Evolutionary conservation across 2,329 filamentous ascomycete genomes (phyloP), one percentile per base, ranked within the genome.

Genomic region (Magnaporthiopsis poae): DNA sequence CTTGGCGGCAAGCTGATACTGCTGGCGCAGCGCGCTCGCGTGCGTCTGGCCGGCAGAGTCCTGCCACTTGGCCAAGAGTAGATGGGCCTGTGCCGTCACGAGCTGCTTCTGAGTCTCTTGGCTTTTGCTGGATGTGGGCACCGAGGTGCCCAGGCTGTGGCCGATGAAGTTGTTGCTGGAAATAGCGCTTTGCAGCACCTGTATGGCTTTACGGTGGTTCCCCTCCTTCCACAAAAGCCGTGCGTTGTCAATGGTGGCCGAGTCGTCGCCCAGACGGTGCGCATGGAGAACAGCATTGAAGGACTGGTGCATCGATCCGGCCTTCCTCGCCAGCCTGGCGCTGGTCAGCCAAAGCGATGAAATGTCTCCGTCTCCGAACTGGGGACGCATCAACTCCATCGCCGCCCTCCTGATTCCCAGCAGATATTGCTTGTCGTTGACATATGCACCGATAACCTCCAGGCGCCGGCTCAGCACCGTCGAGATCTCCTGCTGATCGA

Each of bases 1-100:
- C 73, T 85, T 88, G n/a, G 90, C 86, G 0, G 93, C 93, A 70
- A 90, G 86, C 69, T 92, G 89, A 72, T 97, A 99, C 73, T 91
- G 91, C 66, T 88, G 84, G 62, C 91, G 87, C 69, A 98, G 84
- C 4, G 90, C 87, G 61, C 87, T 84, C 4, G 91, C 90, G 72
- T 96, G 90, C 1, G 92, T 96, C 75, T 98, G 94, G 5, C 95
- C 95, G n/a, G 94, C 91, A 66, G 85, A 88, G 74, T 98, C 96
- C 35, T 97, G 88, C 96, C 96, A 99, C 75, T 97, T 98, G 15
- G 95, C 95, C 33, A 97, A 85, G 52, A 98, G 82, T 11, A 99
- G 82, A 73, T 96, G 88, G 31, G 95, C 93, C 75, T 92, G 84
- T 8, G 88, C 89, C n/a, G 85, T 86, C 61, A 92, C 78, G 56